A percentile compares a stretch with the other conserved stretches of the same genome.
These are phyloP conservation scores for Jacaranda mimosifolia DNA, from an alignment of 257 asterid genomes.

Conservation along the genomic window DNA sequence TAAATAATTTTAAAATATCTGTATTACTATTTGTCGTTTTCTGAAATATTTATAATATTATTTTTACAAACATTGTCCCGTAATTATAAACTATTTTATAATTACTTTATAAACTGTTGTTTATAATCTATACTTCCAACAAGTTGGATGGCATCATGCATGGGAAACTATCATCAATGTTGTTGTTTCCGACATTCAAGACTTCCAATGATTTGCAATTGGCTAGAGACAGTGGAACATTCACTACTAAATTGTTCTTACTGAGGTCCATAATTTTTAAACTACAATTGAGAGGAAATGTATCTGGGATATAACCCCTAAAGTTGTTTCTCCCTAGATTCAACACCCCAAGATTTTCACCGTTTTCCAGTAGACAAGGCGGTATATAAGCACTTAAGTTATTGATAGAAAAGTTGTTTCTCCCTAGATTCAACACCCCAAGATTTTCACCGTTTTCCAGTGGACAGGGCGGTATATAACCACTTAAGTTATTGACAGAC, in stretches of 20 bases:
- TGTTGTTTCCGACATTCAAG: constrained; percentile 51
- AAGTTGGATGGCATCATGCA: constrained; percentile 35
- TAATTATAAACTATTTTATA: no score
- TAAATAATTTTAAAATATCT: no score
- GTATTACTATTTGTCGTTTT: no score
- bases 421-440: constrained; percentile 29
- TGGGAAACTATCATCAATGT: constrained; percentile 11
- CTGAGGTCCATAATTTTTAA: constrained; percentile 35
- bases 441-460: neutral
- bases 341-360: neutral
- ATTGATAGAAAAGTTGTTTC: constrained; percentile 38
- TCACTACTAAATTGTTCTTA: constrained; percentile 32
- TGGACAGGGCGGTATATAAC: constrained; percentile 40
- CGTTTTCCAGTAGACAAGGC: constrained; percentile 28
- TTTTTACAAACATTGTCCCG: no score
- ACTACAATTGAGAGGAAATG: constrained; percentile 3
- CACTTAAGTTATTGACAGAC: constrained; percentile 32
- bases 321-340: constrained; percentile 28
- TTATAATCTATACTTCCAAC: no score
- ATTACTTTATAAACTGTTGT: no score
- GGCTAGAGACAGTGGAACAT: constrained; percentile 34
- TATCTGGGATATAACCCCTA: constrained; percentile 17
- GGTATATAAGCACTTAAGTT: constrained; percentile 35
- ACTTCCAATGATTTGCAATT: constrained; percentile 48
- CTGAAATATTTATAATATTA: no score